Evolutionary conservation across 176 grass and related monocot genomes (phyloP).

Genomic region (Oryza glumipatula): DNA sequence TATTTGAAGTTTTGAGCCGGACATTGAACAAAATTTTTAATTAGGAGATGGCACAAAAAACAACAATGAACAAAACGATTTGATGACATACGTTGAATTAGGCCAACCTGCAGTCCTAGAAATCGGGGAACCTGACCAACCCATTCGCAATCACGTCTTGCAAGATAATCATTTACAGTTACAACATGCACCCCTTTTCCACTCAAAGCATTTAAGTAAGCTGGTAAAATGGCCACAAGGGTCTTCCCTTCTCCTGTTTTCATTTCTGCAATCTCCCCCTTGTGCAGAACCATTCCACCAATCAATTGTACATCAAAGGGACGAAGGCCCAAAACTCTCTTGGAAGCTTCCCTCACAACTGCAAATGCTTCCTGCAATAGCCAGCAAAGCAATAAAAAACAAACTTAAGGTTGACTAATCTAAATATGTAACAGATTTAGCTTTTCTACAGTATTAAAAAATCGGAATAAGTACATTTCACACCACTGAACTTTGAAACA

Average conservation of each 20-base stretch:
- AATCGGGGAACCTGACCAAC: slow-evolving; percentile 97
- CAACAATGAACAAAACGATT: slow-evolving; percentile 50
- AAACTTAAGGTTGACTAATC: slow-evolving; percentile 3
- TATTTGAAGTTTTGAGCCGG: slow-evolving; percentile 16
- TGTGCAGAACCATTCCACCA: slow-evolving; percentile 98
- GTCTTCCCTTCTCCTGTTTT: slow-evolving; percentile 99
- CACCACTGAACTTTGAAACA: not conserved
- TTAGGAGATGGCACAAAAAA: slow-evolving; percentile 21
- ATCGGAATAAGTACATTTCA: not conserved
- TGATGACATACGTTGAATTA: slow-evolving; percentile 97
- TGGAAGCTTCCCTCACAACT: slow-evolving; percentile 96
- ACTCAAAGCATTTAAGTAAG: slow-evolving; percentile 89
- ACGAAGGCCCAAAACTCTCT: slow-evolving; percentile 86
- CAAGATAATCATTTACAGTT: slow-evolving; percentile 98
- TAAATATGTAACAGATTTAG: slow-evolving; percentile 19
- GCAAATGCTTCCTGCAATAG: slow-evolving; percentile 87
- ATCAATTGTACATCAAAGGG: slow-evolving; percentile 91
- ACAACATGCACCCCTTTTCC: slow-evolving; percentile 97
- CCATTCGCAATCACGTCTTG: slow-evolving; percentile 97
- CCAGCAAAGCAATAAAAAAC: not conserved
- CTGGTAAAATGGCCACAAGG: slow-evolving; percentile 90
- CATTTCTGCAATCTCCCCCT: slow-evolving; percentile 98
- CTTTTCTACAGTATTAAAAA: slow-evolving; percentile 5
- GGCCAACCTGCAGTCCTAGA: slow-evolving; percentile 93
- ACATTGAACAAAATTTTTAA: slow-evolving; percentile 30